Percentiles rank a stretch among this genome's conserved stretches.
Conservation (phyloP, 2,329 filamentous ascomycete species). For the Penicillium sp. region DNA sequence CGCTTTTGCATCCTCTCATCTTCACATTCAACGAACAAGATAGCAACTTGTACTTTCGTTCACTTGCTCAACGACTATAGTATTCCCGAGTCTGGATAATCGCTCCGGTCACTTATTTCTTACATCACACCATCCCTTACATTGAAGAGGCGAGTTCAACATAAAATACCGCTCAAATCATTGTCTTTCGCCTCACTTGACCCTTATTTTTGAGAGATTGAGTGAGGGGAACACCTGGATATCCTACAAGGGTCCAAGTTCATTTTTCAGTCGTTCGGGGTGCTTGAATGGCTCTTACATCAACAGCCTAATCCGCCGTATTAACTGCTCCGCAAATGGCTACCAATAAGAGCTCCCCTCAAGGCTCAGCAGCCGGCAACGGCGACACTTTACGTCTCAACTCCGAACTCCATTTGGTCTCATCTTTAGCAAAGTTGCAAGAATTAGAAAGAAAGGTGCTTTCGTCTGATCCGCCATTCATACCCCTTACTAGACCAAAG, state of each 20-base stretch:
- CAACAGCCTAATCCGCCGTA: neutral
- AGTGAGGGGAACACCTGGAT: neutral
- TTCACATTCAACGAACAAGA: neutral
- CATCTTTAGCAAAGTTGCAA: conserved; percentile 43
- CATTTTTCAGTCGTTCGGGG: neutral
- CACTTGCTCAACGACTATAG: neutral
- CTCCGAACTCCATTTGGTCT: conserved; percentile 41
- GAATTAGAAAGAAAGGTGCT: conserved; percentile 38
- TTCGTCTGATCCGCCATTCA: neutral
- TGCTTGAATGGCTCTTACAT: neutral
- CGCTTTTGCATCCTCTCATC: conserved; percentile 4
- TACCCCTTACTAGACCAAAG: neutral
- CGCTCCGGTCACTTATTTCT: neutral
- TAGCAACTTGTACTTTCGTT: too few relatives aligned
- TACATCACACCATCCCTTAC: neutral
- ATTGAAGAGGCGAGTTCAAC: neutral
- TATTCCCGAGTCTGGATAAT: neutral
- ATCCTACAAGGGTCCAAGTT: neutral
- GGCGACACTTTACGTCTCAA: conserved; percentile 13
- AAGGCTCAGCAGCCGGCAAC: neutral
- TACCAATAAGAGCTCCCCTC: conserved; percentile 2
- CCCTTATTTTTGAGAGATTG: neutral
- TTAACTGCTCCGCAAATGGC: neutral
- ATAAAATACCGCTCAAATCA: neutral
- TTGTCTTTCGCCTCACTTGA: neutral